Evolutionary conservation across 139 green algal species (phyloP), one percentile per base, ranked within the genome.

Genomic region (Picocystis salinarum): DNA sequence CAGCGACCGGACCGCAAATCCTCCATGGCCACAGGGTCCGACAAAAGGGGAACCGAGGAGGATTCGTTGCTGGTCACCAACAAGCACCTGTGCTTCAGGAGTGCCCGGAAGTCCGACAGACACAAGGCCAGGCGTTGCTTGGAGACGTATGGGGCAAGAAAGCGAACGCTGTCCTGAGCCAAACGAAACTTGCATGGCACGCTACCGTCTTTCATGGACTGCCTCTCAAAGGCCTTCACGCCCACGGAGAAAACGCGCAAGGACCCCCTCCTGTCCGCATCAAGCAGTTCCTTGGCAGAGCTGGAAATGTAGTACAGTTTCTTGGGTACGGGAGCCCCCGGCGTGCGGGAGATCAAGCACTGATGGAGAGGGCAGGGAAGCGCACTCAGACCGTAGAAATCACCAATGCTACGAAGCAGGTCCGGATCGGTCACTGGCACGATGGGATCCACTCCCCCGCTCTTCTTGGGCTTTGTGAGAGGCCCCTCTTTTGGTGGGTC

Each of bases 171-270:
- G 56, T 94, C 83, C 68, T 94, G 83, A 6, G 58, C 48, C 11
- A 91, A 47, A 19, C 82, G 71, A 72, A 87, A 93, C n/a, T 50
- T 15, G 70, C 77, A 88, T n/a, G 30, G 23, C 12, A 61, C 46
- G 5, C 17, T 5, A 17, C 51, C 51, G 28, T 74, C 67, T 52
- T 62, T 67, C 36, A 31, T 23, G 28, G 83, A 60, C 51, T 93
- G 79, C n/a, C 77, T 60, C 58, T 93, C 80, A 67, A 92, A 85
- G 10, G 87, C 59, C 64, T 94, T 94, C 34, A 92, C 64, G 9
- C 83, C 83, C 0, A 61, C 69, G 11, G 69, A 45, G 0, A 67
- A 73, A 28, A 92, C 58, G 52, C 82, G 85, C 10, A 94, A 58
- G 26, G 42, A 30, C 52, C 85, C 76, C 7, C 26, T 34, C 42